Percentiles rank a stretch among this genome's conserved stretches.
These are phyloP conservation scores for Lepiota brunneoincarnata DNA, from an alignment of 768 basidiomycete genomes.

Conservation along the genomic window DNA sequence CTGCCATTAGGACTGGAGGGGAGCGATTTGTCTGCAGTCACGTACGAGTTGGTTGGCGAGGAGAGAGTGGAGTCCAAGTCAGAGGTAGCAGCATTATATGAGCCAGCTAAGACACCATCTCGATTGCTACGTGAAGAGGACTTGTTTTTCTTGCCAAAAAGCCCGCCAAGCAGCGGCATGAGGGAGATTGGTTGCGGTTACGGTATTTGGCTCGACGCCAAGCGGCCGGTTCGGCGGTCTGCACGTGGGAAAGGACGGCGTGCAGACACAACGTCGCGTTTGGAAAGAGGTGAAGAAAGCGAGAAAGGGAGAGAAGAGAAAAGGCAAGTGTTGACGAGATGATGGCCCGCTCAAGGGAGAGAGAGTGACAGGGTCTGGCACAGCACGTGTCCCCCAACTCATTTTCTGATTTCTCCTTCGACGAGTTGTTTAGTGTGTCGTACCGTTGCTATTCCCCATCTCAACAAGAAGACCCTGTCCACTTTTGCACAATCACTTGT, in stretches of 20 bases:
- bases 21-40: slow-evolving; percentile 28
- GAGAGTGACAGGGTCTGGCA: slow-evolving; percentile 8
- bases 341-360: background rate
- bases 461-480: no score
- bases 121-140: slow-evolving; percentile 21
- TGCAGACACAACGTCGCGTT: background rate
- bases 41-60: slow-evolving; percentile 31
- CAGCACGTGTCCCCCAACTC: slow-evolving; percentile 8
- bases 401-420: no score
- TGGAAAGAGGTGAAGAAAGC: background rate
- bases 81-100: slow-evolving; percentile 18
- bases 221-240: background rate
- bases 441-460: no score
- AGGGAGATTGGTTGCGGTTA: background rate
- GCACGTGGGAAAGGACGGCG: background rate
- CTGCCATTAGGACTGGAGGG: slow-evolving; percentile 33
- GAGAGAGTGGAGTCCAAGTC: slow-evolving; percentile 24
- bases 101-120: slow-evolving; percentile 15
- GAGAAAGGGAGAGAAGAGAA: background rate
- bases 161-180: slow-evolving; percentile 37
- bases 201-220: background rate
- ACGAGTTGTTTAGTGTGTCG: no score
- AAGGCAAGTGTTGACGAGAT: slow-evolving; percentile 4
- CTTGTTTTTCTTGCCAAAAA: slow-evolving; percentile 38
- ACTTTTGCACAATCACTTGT: no score